Conservation (phyloP, 2,329 filamentous ascomycete genomes). For the Teratosphaeria epicoccoides region DNA sequence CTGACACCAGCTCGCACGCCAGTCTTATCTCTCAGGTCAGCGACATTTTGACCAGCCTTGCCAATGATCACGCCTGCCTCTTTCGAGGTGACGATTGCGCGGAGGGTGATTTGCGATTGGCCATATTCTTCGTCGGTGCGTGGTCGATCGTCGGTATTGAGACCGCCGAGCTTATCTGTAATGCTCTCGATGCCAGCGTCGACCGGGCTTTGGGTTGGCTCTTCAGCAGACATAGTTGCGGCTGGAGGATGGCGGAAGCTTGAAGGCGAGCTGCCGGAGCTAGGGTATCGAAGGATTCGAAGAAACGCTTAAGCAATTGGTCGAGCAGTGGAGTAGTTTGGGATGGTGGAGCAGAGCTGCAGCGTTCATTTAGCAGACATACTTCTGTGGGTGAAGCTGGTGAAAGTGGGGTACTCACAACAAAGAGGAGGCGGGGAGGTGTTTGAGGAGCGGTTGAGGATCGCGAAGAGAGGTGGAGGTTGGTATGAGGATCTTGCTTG, state of each 20-base stretch:
- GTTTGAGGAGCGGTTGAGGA: background rate
- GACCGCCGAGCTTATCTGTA: constrained; percentile 32
- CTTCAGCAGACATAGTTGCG: constrained; percentile 22
- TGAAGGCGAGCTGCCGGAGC: background rate
- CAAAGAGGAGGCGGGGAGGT: background rate
- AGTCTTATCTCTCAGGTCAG: constrained; percentile 91
- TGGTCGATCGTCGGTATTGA: constrained; percentile 49
- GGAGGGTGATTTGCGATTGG: constrained; percentile 79
- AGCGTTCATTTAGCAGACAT: background rate
- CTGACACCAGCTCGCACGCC: constrained; percentile 96
- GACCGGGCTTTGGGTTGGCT: constrained; percentile 14
- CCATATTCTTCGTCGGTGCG: constrained; percentile 97
- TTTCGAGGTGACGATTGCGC: constrained; percentile 97
- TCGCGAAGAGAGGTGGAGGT: background rate
- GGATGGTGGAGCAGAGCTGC: background rate
- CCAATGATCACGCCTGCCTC: constrained; percentile 98
- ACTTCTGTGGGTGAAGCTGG: background rate
- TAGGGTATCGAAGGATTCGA: background rate
- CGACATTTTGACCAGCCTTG: constrained; percentile 97
- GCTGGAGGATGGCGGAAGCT: background rate
- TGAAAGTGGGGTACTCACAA: background rate
- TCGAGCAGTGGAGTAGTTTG: background rate
- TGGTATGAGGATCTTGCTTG: background rate
- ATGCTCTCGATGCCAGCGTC: constrained; percentile 26
- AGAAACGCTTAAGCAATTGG: background rate